Conservation (phyloP, 306 rosid species). For the Oxytropis ochrocephala region DNA sequence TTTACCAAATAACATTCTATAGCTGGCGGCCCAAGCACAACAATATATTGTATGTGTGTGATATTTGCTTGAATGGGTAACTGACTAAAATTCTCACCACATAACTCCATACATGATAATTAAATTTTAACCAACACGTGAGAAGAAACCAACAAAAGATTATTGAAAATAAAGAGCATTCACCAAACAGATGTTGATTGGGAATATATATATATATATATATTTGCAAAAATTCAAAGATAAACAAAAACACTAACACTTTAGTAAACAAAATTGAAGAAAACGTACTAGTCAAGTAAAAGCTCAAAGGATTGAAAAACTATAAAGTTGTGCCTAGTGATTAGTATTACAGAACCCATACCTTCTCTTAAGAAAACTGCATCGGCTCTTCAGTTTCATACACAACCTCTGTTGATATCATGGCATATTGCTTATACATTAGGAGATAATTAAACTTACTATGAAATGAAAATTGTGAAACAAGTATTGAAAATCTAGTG, state of each 20-base stretch:
- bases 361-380: constrained; percentile 46
- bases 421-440: constrained; percentile 14
- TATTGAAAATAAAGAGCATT: neutral
- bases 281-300: neutral
- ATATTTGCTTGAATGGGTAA: neutral
- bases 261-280: constrained; percentile 7
- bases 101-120: neutral
- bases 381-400: constrained; percentile 26
- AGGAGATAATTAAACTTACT: constrained; percentile 7
- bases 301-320: constrained; percentile 1
- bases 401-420: constrained; percentile 54
- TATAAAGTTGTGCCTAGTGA: neutral
- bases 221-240: neutral
- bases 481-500: constrained; percentile 11
- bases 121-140: neutral
- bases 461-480: neutral
- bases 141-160: neutral
- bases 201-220: too few species aligned
- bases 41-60: neutral
- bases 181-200: neutral
- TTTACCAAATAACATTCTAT: neutral
- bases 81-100: neutral
- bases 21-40: neutral
- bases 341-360: constrained; percentile 18
- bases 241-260: neutral